Evolutionary conservation across 371 early-diverging fungal species (phyloP), one percentile per base, ranked within the genome.

Genomic region (Apophysomyces ossiformis): DNA sequence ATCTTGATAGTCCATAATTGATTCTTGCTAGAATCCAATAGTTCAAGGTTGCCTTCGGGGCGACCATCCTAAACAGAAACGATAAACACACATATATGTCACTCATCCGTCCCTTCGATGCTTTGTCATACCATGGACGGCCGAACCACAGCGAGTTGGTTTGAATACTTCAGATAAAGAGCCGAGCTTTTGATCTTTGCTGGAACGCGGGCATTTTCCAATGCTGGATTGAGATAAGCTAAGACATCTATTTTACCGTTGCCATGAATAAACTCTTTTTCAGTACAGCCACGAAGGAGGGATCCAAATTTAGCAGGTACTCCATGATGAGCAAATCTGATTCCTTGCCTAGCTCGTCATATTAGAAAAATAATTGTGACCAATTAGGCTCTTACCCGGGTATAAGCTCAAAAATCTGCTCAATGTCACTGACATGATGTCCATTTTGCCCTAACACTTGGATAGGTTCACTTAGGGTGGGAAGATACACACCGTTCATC

Each of bases 1-100:
- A 90, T 68, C 45, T 77, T 77, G 57, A 92, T 77, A 36, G 89
- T 75, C 83, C 90, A 87, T 16, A 89, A 77, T 37, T 83, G 83
- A 36, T 84, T 78, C 26, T 79, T 73, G 0, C 66, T 60, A 21
- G 87, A 81, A 66, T 89, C 87, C 43, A 90, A 66, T 32, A 92
- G 67, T 61, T 91, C 91, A 66, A 92, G 64, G 13, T 75, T 66
- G 15, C 90, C 88, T 66, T 87, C 89, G 21, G 84, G 74, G 63
- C 86, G 83, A 21, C 90, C 90, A 68, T 85, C 87, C 79, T 86
- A 75, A 26, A 26, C 32, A 26, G 1, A 26, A 26, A 26, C 32
- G 2, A 26, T 26, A 26, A 1, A 26, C 0, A 26, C 32, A 26
- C 32, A 2, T 26, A 26, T 26, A 5, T 41, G 13, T 41, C 41